Evolutionary conservation across 2,329 filamentous ascomycete species (phyloP).

Genomic region (Venturia nashicola): DNA sequence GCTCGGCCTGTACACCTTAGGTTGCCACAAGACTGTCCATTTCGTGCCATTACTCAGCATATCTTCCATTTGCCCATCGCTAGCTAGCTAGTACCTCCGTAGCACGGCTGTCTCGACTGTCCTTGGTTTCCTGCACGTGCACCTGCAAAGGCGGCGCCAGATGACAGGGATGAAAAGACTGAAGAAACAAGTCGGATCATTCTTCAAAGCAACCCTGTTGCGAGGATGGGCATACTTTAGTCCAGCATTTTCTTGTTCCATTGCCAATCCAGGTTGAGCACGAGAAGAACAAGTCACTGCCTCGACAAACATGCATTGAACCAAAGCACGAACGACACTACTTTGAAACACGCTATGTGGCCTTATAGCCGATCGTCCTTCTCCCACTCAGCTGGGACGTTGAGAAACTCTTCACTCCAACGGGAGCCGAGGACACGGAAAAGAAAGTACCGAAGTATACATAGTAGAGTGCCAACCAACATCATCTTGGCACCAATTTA

Average conservation of each 20-base stretch:
- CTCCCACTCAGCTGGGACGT: not conserved
- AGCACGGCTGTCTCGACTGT: not conserved
- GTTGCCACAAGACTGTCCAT: too few relatives aligned
- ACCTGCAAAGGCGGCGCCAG: not conserved
- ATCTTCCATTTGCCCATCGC: not conserved
- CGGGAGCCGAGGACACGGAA: not conserved
- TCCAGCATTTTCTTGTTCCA: not conserved
- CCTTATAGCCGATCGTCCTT: not conserved
- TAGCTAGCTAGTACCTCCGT: not conserved
- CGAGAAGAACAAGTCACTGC: not conserved
- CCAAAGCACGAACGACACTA: not conserved
- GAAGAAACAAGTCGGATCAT: not conserved
- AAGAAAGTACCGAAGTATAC: not conserved
- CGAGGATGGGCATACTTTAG: too few relatives aligned
- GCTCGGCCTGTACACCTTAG: too few relatives aligned
- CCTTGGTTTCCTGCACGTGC: not conserved
- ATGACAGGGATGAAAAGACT: not conserved
- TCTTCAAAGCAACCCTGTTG: not conserved
- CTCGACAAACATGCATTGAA: not conserved
- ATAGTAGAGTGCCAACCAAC: too few relatives aligned
- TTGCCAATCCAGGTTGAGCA: not conserved
- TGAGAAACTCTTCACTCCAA: not conserved
- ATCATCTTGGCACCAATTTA: too few relatives aligned
- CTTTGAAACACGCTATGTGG: not conserved
- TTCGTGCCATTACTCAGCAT: not conserved